These are phyloP conservation scores for Alectoria sarmentosa DNA, from an alignment of 495 filamentous ascomycete species.

Conservation along the genomic window DNA sequence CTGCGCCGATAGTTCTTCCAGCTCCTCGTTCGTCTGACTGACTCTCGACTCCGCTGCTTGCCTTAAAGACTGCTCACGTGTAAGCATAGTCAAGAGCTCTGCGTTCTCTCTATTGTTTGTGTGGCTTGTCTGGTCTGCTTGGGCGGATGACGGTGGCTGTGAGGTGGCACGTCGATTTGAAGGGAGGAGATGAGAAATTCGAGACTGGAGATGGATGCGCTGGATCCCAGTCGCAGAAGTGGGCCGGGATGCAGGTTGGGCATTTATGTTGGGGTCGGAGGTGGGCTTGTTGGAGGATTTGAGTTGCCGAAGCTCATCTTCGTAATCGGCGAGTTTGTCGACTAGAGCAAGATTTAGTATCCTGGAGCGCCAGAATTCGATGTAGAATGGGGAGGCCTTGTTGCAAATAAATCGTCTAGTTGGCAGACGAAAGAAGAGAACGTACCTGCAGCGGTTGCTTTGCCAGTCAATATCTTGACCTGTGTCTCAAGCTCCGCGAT, in stretches of 20 bases:
- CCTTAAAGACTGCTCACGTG: slow-evolving; percentile 63
- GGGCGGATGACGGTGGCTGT: slow-evolving; percentile 42
- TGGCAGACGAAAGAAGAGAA: slow-evolving; percentile 20
- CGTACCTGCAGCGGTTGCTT: slow-evolving; percentile 70
- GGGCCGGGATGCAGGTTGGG: slow-evolving; percentile 34
- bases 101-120: slow-evolving; percentile 27
- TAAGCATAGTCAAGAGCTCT: slow-evolving; percentile 63
- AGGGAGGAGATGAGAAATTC: slow-evolving; percentile 27
- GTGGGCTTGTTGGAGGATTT: slow-evolving; percentile 38
- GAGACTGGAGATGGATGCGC: slow-evolving; percentile 20
- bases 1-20: slow-evolving; percentile 81
- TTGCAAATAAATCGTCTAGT: neutral
- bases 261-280: slow-evolving; percentile 28
- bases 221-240: slow-evolving; percentile 41
- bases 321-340: slow-evolving; percentile 88
- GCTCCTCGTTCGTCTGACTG: slow-evolving; percentile 62
- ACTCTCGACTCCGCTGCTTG: slow-evolving; percentile 68
- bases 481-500: slow-evolving; percentile 81
- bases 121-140: slow-evolving; percentile 26
- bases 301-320: slow-evolving; percentile 73
- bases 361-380: neutral
- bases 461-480: slow-evolving; percentile 62
- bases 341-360: slow-evolving; percentile 30
- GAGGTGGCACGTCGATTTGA: slow-evolving; percentile 38
- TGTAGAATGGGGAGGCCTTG: slow-evolving; percentile 1